Conservation (phyloP, 1,284 basidiomycete genomes). For the Trichosporon asahii region DNA sequence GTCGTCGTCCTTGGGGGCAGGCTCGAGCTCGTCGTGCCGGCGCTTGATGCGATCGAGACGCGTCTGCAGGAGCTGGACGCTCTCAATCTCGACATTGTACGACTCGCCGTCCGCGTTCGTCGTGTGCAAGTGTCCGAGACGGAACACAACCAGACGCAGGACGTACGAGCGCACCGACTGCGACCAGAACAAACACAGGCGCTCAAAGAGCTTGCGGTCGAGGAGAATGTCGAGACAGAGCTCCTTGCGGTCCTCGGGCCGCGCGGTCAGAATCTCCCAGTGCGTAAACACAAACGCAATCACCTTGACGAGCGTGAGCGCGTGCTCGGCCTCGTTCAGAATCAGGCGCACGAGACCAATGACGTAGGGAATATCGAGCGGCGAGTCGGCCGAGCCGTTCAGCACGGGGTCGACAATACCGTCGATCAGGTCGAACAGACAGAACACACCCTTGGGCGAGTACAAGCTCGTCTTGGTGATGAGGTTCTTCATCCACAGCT, state of each 20-base stretch:
- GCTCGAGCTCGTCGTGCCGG: constrained; percentile 54
- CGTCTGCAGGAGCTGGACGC: constrained; percentile 53
- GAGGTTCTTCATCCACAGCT: constrained; percentile 53
- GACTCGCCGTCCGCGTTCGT: constrained; percentile 38
- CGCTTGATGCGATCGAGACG: constrained; percentile 54
- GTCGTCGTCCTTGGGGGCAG: constrained; percentile 16
- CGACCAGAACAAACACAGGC: constrained; percentile 55
- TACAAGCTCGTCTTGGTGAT: constrained; percentile 55
- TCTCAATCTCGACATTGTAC: constrained; percentile 51
- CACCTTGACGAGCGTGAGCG: constrained; percentile 54
- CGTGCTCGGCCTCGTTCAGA: constrained; percentile 55
- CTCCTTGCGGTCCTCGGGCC: constrained; percentile 50
- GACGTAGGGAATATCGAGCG: constrained; percentile 54
- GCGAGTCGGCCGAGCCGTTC: constrained; percentile 26
- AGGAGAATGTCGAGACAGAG: constrained; percentile 54
- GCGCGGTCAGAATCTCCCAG: constrained; percentile 55
- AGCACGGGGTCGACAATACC: constrained; percentile 47
- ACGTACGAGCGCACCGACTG: constrained; percentile 55
- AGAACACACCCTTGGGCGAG: constrained; percentile 55
- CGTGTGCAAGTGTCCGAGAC: constrained; percentile 54
- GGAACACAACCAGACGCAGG: constrained; percentile 55
- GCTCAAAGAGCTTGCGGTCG: constrained; percentile 52
- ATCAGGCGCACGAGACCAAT: constrained; percentile 53
- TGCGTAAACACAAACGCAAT: constrained; percentile 56
- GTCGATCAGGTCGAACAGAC: constrained; percentile 52